Conservation (phyloP, 176 grass and related monocot species). For the Melocanna baccifera region DNA sequence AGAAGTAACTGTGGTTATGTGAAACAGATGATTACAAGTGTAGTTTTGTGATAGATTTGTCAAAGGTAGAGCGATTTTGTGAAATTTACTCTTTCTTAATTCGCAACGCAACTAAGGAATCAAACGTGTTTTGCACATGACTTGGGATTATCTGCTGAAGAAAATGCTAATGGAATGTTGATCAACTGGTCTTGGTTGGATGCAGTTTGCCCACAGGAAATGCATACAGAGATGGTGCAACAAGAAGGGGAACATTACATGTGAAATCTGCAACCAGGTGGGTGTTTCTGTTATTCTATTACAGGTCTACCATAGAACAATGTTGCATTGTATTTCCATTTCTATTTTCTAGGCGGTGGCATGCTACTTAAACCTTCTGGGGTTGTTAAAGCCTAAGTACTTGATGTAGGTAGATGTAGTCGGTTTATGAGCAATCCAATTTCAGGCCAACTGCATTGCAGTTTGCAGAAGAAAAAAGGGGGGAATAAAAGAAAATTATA, state of each 20-base stretch:
- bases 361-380: neutral
- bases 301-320: neutral
- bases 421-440: neutral
- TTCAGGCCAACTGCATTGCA: neutral
- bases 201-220: constrained; percentile 94
- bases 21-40: too few species aligned
- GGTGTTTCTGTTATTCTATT: constrained; percentile 21
- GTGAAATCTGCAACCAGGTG: constrained; percentile 99
- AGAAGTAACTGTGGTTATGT: too few species aligned
- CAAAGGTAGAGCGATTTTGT: too few species aligned
- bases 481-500: neutral
- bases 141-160: neutral
- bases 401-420: neutral
- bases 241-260: constrained; percentile 96
- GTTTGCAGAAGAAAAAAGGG: neutral
- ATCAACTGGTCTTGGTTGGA: constrained; percentile 10
- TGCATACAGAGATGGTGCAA: constrained; percentile 99
- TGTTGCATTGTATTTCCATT: neutral
- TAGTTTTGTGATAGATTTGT: too few species aligned
- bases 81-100: neutral
- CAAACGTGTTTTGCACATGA: neutral
- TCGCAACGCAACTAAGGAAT: neutral
- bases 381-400: neutral
- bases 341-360: neutral
- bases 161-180: constrained; percentile 26